Base-by-base conservation (phyloP, 305 asterid genomes). In the Fraxinus platypoda region DNA sequence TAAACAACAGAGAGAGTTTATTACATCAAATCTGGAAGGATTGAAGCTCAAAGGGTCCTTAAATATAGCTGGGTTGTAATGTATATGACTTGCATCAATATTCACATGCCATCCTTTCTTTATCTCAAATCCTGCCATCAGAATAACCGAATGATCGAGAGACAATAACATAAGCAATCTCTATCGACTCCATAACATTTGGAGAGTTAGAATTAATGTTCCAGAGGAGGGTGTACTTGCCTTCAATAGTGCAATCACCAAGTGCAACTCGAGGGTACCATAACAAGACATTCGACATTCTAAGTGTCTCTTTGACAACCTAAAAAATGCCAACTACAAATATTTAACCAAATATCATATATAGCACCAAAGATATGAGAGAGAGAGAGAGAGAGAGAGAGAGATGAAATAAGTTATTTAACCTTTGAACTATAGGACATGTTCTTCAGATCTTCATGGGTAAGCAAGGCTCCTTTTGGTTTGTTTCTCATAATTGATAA, bases 101-200 rank as follows among this genome's bases (percentile, higher is more conserved):
- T 91, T 88, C 25, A 87, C 95, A 81, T 88, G 88, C 95, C 93
- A 90, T 33, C 95, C 95, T 80, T 87, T 91, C 90, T 85, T 90
- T 87, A 91, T 90, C 78, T 84, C 89, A 68, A 85, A 82, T 30
- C 92, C 95, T 90, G 90, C 74, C 78, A 76, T 9, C 2, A 79
- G 11, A 28, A 52, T 57, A 78, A 59, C 13, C 31, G 28, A 57
- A 59, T 21, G 12, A 23, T 59, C 2, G 1, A 59, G 30, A 59
- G 71, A 59, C 13, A 59, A 21, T 19, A 21, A 21, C 13, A 21
- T 21, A 59, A 21, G 28, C 1, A 7, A 59, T 59, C 15, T 59
- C 30, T 59, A 59, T 21, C 2, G 12, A 8, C 71, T 59, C 4
- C 30, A 21, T 59, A 21, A 59, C 71, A 21, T 59, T 21, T 59